Conservation (phyloP, 23 red algal genomes). For the Pyropia yezoensis region DNA sequence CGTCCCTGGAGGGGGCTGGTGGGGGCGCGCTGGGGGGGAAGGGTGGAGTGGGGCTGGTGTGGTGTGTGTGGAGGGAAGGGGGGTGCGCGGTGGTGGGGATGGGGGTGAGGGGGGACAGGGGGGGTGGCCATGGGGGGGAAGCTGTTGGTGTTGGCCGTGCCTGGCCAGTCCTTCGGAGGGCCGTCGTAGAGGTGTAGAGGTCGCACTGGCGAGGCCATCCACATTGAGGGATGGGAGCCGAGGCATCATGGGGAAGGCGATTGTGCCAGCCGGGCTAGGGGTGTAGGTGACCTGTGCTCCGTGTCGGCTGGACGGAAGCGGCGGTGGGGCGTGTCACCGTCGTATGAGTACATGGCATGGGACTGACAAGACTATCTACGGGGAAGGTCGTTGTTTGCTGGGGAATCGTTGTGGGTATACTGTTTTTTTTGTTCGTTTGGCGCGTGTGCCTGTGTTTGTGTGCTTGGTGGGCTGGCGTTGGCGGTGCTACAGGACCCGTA, state of each 20-base stretch:
- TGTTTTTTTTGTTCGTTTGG: neutral
- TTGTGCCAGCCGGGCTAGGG: no score
- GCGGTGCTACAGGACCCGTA: slow-evolving; percentile 25
- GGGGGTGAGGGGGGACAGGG: no score
- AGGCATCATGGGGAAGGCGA: no score
- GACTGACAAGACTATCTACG: neutral
- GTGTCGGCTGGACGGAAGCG: neutral
- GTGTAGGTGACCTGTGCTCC: no score
- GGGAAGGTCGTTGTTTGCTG: neutral
- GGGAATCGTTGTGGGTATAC: neutral
- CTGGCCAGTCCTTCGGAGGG: no score
- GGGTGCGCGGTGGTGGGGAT: neutral
- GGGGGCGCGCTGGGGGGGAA: neutral
- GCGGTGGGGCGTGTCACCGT: neutral
- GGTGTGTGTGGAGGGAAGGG: neutral
- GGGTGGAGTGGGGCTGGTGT: neutral
- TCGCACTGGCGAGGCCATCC: no score
- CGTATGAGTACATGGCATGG: neutral
- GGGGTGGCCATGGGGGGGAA: no score
- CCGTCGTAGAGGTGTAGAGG: no score
- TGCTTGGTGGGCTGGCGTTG: neutral
- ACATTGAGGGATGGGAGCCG: no score
- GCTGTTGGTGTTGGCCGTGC: neutral
- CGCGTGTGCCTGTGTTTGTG: neutral
- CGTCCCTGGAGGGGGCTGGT: neutral